Evolutionary conservation across 2,329 filamentous ascomycete genomes (phyloP), one percentile per base, ranked within the genome.

Genomic region (Monilinia fructigena): DNA sequence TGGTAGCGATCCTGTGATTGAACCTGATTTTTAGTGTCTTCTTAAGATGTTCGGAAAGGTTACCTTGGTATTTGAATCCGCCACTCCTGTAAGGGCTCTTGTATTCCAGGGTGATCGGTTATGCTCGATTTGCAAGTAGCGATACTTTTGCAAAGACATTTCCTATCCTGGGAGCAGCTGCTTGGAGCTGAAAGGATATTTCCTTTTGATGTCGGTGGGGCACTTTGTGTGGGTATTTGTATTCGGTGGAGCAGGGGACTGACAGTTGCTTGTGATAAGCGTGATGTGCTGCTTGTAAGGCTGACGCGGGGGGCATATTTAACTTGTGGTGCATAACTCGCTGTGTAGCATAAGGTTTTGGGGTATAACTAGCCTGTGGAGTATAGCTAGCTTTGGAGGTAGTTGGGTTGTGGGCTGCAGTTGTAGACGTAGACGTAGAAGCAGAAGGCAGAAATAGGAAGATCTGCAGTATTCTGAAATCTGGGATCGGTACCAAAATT

Each of bases 21-120:
- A 55, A 62, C 63, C 61, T 12, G 72, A 55, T 56, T 71, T 72
- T 26, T 55, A 75, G n/a, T 3, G 69, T 75, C 55, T 72, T 67
- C 45, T 74, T 69, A 35, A 75, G 60, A 62, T 76, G 72, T n/a
- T 70, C 71, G 56, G 73, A 64, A 3, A 74, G 66, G 54, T 69
- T 73, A 3, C 82, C 83, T 74, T 86, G 83, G 66, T 87, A 68
- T 88, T 88, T 85, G 70, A 87, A 87, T 0, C 85, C 86, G 31
- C 83, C 82, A 77, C 74, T 80, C 78, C 82, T 80, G 72, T 88
- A 89, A 1, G 86, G 86, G 5, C 84, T 86, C 60, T 83, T 81
- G 67, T 89, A 88, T 64, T 82, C 82, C 10, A 81, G 7, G 82
- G 78, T 67, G 79, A 85, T 81, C 83, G 82, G 69, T 87, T 87